Conservation (phyloP, 2,329 filamentous ascomycete species). For the Fusarium haematococcum region DNA sequence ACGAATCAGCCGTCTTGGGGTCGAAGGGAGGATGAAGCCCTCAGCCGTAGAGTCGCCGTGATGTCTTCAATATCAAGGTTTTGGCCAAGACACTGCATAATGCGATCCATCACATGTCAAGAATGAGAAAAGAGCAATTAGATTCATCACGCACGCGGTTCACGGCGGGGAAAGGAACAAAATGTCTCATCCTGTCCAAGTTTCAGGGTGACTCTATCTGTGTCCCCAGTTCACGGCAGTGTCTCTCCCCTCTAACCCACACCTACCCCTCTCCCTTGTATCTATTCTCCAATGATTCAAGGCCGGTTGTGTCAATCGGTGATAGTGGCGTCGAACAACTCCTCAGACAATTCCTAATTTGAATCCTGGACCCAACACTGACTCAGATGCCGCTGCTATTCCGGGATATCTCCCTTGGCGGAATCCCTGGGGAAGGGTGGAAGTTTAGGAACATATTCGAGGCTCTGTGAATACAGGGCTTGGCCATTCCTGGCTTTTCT, state of each 20-base stretch:
- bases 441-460: not conserved
- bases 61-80: not conserved
- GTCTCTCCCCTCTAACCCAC: not conserved
- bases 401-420: not conserved
- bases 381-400: not conserved
- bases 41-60: not conserved
- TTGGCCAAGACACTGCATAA: not conserved
- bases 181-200: conserved; percentile 1
- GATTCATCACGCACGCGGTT: conserved; percentile 1
- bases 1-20: not conserved
- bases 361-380: not conserved
- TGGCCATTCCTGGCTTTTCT: not conserved
- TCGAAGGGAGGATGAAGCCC: not conserved
- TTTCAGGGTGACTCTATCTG: conserved; percentile 14
- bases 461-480: not conserved
- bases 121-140: not conserved
- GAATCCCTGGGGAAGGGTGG: not conserved
- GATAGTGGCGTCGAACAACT: not conserved
- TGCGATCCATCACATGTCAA: conserved; percentile 4
- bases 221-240: conserved; percentile 7
- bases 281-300: not conserved
- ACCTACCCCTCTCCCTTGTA: not conserved
- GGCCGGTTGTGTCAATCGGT: not conserved
- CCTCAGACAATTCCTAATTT: not conserved
- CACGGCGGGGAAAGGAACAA: not conserved